Evolutionary conservation across 2,329 filamentous ascomycete genomes (phyloP), one percentile per base, ranked within the genome.

Genomic region (Penicillium sp.): DNA sequence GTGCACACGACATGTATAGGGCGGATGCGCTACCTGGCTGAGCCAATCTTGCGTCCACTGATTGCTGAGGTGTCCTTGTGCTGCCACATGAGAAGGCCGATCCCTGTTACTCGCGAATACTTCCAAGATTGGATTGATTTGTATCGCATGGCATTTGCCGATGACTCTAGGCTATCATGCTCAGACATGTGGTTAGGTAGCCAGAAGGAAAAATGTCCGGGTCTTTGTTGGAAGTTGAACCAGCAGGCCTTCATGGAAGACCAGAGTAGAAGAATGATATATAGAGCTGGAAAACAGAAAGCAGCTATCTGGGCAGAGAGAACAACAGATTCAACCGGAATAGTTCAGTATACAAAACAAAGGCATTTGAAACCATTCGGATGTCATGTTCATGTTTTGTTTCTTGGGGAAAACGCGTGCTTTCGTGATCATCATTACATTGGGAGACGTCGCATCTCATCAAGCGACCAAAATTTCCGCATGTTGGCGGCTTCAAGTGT

Each of bases 401-500:
- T 39, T 18, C 9, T 34, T 34, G 13, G n/a, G 1, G 14, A 13
- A n/a, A 13, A n/a, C 13, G 31, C 14, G 34, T 13, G 13, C 34
- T 36, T 36, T n/a, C 11, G 13, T 47, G 13, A 18, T 22, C 1
- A 34, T 22, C 10, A 55, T 62, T 45, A 92, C 77, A 92, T 90
- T 1, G 83, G 85, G 75, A 94, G 80, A 48, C 76, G 74, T 70
- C 74, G 77, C 72, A 96, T 86, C 79, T 96, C 92, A 44, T 89
- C 84, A 56, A 85, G 62, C 0, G 80, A 88, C 89, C 90, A 96
- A 72, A 89, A 92, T 72, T 80, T 84, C 62, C 90, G 81, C 92
- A 96, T 96, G 70, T 93, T 95, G 72, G 94, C 89, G 42, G 91
- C 91, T 2, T 87, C 84, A 31, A 96, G 72, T 61, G 88, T 83